phyloP scores from a whole-genome alignment of 2,329 filamentous ascomycete species.

The Ophiostoma tasmaniense region DNA sequence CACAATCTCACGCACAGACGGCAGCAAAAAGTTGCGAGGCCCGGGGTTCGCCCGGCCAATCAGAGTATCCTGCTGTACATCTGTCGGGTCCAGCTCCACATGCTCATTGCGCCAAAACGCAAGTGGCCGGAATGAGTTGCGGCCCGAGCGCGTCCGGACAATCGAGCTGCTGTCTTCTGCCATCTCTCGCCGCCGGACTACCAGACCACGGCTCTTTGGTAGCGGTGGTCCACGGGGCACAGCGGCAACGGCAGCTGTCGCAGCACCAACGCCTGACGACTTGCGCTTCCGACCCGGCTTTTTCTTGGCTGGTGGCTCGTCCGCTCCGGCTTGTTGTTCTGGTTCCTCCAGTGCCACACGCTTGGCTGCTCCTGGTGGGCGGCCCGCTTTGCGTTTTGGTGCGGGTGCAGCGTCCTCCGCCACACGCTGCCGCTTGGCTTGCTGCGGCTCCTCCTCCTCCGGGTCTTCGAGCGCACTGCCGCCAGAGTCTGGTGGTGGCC shows the following conservation, averaged over 20 bases:
- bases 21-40: constrained; percentile 47
- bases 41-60: constrained; percentile 25
- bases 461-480: not conserved
- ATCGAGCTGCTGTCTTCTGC: constrained; percentile 37
- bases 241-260: constrained; percentile 36
- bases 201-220: constrained; percentile 46
- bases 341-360: not conserved
- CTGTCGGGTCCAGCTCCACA: constrained; percentile 58
- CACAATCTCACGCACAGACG: constrained; percentile 68
- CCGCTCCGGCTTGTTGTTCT: not conserved
- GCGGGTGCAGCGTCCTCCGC: constrained; percentile 5
- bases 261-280: constrained; percentile 36
- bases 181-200: constrained; percentile 40
- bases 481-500: not conserved
- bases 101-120: constrained; percentile 83
- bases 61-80: constrained; percentile 37
- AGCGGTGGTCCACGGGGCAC: constrained; percentile 48
- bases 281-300: constrained; percentile 26
- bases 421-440: constrained; percentile 17
- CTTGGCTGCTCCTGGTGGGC: constrained; percentile 10
- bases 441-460: constrained; percentile 21
- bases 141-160: constrained; percentile 61
- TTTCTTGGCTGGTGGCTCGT: not conserved
- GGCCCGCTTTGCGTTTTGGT: constrained; percentile 16
- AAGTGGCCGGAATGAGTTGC: constrained; percentile 68